Evolutionary conservation across 495 filamentous ascomycete species (phyloP).

Genomic region (Rusavskia elegans): DNA sequence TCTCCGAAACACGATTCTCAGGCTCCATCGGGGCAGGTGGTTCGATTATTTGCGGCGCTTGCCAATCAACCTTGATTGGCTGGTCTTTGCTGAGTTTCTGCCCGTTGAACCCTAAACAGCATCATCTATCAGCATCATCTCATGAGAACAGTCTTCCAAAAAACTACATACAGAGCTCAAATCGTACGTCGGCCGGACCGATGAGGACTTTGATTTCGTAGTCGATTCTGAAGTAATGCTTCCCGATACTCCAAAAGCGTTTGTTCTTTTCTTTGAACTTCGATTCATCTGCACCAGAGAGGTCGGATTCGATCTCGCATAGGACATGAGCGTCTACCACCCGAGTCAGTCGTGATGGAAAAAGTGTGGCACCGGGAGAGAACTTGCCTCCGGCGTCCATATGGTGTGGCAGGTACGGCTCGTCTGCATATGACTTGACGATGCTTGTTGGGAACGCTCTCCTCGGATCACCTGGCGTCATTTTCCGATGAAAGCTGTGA

Average conservation of each 20-base stretch:
- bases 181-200: slow-evolving; percentile 20
- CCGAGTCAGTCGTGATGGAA: neutral
- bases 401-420: slow-evolving; percentile 15
- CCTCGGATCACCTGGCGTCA: slow-evolving; percentile 17
- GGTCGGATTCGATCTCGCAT: slow-evolving; percentile 22
- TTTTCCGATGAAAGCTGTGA: slow-evolving; percentile 21
- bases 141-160: too few species aligned
- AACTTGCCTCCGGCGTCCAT: slow-evolving; percentile 13
- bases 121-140: neutral
- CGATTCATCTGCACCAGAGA: slow-evolving; percentile 17
- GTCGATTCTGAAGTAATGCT: slow-evolving; percentile 21
- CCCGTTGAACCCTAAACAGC: slow-evolving; percentile 16
- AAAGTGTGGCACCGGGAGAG: too few species aligned
- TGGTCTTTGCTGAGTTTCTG: slow-evolving; percentile 21
- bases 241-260: slow-evolving; percentile 20
- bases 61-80: slow-evolving; percentile 25
- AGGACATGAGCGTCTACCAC: slow-evolving; percentile 16
- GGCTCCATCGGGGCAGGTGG: neutral
- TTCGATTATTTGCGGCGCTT: slow-evolving; percentile 2
- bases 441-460: slow-evolving; percentile 21
- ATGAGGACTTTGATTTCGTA: slow-evolving; percentile 21
- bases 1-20: too few species aligned
- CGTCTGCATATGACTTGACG: slow-evolving; percentile 16
- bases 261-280: slow-evolving; percentile 24
- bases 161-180: slow-evolving; percentile 19